Conservation (phyloP, 768 basidiomycete species). For the Lanmaoa pseudosensibilis region DNA sequence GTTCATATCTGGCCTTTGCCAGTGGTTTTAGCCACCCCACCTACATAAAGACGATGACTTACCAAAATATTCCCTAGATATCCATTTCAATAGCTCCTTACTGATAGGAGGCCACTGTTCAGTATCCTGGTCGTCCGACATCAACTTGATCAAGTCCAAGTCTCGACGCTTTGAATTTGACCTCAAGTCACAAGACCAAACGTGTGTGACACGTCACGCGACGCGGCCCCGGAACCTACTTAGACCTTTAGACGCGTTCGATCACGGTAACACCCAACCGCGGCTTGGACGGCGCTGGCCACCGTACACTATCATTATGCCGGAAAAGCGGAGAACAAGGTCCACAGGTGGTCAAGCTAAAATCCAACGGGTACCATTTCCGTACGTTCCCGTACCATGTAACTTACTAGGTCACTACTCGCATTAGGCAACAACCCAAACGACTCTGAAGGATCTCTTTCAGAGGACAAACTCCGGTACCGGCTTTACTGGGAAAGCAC, state of each 20-base stretch:
- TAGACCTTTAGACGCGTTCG: too few species aligned
- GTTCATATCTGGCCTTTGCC: slow-evolving; percentile 51
- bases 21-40: not conserved
- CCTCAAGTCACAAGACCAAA: slow-evolving; percentile 1
- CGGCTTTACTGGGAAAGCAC: not conserved
- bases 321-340: slow-evolving; percentile 26
- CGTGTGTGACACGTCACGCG: slow-evolving; percentile 27
- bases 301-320: slow-evolving; percentile 15
- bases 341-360: slow-evolving; percentile 9
- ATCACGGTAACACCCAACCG: not conserved
- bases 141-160: not conserved
- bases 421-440: slow-evolving; percentile 23
- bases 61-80: slow-evolving; percentile 41
- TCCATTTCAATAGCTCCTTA: slow-evolving; percentile 31
- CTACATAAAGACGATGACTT: not conserved
- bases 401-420: slow-evolving; percentile 6
- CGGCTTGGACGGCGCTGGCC: not conserved
- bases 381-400: not conserved
- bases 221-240: slow-evolving; percentile 19
- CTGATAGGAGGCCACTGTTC: slow-evolving; percentile 14
- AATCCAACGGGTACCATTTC: slow-evolving; percentile 20
- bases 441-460: slow-evolving; percentile 30
- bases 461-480: slow-evolving; percentile 11
- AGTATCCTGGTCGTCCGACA: slow-evolving; percentile 12
- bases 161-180: not conserved